Base-by-base conservation (phyloP, 345 rosid species). In the Brassica cretica region DNA sequence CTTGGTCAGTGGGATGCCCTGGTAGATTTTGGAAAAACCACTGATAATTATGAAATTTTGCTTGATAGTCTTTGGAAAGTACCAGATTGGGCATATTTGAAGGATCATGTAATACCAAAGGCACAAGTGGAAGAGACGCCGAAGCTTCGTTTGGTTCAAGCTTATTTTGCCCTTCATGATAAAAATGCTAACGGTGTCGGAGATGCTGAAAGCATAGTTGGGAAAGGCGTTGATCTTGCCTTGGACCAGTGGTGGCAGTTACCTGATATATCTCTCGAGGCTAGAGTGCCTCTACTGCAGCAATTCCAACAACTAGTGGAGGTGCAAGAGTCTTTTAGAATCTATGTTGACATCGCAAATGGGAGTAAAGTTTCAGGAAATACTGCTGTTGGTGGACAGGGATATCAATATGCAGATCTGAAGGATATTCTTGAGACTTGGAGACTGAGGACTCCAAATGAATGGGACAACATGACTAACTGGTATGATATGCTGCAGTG, bases 101-200 rank as follows among this genome's bases (percentile, higher is more conserved):
- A 90, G 83, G 98, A 95, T 65, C 91, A 90, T 77, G 97, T 93
- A 73, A 86, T 95, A 70, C 94, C 97, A 16, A 95, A 93, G 85
- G 99, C 99, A 72, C 99, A 95, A 76, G 99, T 93, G 12, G 99
- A 95, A 85, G 99, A 95, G 81, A 91, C 96, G 19, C 96, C 97
- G 25, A 95, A 95, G 85, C 96, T 95, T 78, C 91, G 96, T 55
- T 76, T 95, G 66, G 88, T 93, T 78, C 99, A 92, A 77, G 88
- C 99, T 55, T 90, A 89, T 79, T 95, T 91, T 79, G 87, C 96
- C 64, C 92, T 95, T 81, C 99, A 95, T 79, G 99, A 91, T 41
- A 89, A 80, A 82, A 91, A 84, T 80, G 71, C 88, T 56, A 90
- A 82, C 81, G 97, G 96, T 76, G 87, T 93, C 15, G 89, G 76